These are phyloP conservation scores for Lagenaria siceraria DNA, from an alignment of 306 rosid species.

Conservation along the genomic window DNA sequence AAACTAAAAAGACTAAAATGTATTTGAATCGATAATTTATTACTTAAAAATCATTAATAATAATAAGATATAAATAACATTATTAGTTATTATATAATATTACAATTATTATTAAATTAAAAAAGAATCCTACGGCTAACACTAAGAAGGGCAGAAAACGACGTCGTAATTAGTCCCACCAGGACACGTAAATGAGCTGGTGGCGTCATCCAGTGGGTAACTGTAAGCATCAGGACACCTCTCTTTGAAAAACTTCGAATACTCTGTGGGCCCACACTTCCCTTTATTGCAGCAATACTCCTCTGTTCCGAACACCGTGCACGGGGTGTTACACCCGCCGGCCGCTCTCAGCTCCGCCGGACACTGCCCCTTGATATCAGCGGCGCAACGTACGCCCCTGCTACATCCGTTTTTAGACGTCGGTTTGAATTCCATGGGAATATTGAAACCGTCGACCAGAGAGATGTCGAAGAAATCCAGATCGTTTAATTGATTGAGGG, in stretches of 20 bases:
- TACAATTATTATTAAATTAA: too few relatives aligned
- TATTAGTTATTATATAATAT: too few relatives aligned
- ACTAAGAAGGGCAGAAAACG: background rate
- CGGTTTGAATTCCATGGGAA: slow-evolving; percentile 15
- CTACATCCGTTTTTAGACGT: background rate
- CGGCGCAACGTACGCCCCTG: background rate
- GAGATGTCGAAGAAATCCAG: background rate
- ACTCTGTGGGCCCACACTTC: background rate
- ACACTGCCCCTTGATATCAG: slow-evolving; percentile 1
- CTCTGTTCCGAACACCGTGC: background rate
- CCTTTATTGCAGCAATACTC: background rate
- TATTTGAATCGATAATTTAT: too few relatives aligned
- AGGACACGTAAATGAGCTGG: background rate
- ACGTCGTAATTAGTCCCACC: background rate
- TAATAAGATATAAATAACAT: too few relatives aligned
- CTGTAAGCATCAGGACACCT: background rate
- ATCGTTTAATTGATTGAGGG: too few relatives aligned
- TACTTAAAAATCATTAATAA: too few relatives aligned
- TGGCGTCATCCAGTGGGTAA: background rate
- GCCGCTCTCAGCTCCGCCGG: background rate
- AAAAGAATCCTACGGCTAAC: too few relatives aligned
- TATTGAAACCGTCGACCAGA: slow-evolving; percentile 23
- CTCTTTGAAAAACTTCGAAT: background rate
- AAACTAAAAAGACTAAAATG: too few relatives aligned
- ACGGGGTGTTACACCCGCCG: background rate